Conservation (phyloP, 441 rosid species). For the Flueggea neowawraea region DNA sequence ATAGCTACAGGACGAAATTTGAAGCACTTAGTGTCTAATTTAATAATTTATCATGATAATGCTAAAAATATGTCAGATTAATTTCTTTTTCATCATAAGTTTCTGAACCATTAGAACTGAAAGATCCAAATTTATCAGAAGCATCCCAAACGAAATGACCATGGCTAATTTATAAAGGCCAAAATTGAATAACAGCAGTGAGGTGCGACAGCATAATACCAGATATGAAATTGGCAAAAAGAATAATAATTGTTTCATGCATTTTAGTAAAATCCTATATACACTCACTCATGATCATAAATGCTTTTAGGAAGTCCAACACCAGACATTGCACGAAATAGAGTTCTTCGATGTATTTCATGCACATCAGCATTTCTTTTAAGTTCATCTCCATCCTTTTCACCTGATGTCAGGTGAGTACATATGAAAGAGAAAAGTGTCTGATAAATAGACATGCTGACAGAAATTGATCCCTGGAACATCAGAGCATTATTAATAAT, state of each 20-base stretch:
- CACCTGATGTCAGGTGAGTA: slow-evolving; percentile 80
- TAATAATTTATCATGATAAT: no score
- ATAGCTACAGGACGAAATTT: no score
- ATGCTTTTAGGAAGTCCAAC: slow-evolving; percentile 60
- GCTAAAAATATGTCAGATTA: no score
- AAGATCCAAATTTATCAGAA: background rate
- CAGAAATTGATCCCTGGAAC: slow-evolving; percentile 83
- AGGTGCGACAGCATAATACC: background rate
- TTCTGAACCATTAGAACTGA: background rate
- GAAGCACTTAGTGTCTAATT: no score
- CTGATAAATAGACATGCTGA: slow-evolving; percentile 84
- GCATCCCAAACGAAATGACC: background rate
- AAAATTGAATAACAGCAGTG: slow-evolving; percentile 4
- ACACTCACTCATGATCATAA: slow-evolving; percentile 77
- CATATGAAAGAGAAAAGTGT: slow-evolving; percentile 73
- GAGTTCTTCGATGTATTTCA: slow-evolving; percentile 75
- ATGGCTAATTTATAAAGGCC: no score
- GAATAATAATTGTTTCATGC: background rate
- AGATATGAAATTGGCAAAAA: background rate
- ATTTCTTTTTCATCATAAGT: background rate
- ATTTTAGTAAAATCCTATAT: slow-evolving; percentile 3
- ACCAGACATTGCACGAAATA: slow-evolving; percentile 47
- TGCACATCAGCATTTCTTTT: slow-evolving; percentile 80
- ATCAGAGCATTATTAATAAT: slow-evolving; percentile 5
- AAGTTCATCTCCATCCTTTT: slow-evolving; percentile 73